These are phyloP conservation scores for Penicillium turbatum DNA, from an alignment of 495 filamentous ascomycete genomes.

Conservation along the genomic window DNA sequence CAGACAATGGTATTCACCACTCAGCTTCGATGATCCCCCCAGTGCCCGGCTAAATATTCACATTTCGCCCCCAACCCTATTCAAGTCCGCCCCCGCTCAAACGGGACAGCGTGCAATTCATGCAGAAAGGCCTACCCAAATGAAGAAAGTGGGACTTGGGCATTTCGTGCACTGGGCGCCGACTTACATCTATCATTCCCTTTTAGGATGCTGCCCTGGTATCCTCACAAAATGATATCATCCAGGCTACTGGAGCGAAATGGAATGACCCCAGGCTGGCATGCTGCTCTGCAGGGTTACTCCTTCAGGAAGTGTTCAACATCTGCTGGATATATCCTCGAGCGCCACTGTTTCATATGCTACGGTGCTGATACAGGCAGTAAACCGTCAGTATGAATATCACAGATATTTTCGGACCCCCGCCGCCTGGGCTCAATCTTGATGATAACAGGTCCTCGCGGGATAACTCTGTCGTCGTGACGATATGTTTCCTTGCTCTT, in stretches of 20 bases:
- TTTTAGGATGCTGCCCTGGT: not conserved
- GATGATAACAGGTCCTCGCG: not conserved
- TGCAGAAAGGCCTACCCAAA: not conserved
- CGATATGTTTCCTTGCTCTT: constrained; percentile 3
- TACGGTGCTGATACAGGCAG: not conserved
- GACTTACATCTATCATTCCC: not conserved
- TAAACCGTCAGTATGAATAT: not conserved
- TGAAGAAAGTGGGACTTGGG: not conserved
- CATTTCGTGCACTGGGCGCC: not conserved
- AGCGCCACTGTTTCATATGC: too few relatives aligned
- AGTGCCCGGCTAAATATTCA: not conserved
- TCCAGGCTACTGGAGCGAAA: not conserved
- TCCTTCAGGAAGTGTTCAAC: not conserved
- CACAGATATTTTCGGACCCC: constrained; percentile 7
- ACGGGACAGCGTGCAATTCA: not conserved
- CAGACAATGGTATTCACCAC: not conserved
- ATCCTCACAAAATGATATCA: not conserved
- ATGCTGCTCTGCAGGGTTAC: not conserved
- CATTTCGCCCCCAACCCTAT: not conserved
- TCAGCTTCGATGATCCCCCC: not conserved
- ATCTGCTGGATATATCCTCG: too few relatives aligned
- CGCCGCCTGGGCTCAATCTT: constrained; percentile 14
- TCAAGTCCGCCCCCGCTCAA: not conserved
- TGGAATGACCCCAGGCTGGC: not conserved
- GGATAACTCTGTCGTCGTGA: constrained; percentile 12